phyloP scores from a whole-genome alignment of 2,329 filamentous ascomycete species.

The Lithohypha guttulata region DNA sequence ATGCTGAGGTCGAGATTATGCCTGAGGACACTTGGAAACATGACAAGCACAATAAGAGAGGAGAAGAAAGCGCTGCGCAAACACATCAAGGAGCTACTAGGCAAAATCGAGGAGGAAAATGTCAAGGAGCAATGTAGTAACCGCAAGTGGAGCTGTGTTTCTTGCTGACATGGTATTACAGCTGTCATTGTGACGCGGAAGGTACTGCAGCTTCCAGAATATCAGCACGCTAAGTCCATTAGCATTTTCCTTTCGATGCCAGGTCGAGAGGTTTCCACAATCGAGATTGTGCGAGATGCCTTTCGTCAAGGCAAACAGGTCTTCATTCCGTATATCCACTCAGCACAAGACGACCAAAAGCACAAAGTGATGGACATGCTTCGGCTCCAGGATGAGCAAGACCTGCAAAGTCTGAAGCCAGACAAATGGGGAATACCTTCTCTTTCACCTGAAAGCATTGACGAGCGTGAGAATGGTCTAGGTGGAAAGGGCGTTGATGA shows the following conservation, averaged over 20 bases:
- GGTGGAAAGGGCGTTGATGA: slow-evolving; percentile 37
- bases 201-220: slow-evolving; percentile 60
- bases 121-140: slow-evolving; percentile 22
- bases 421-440: slow-evolving; percentile 97
- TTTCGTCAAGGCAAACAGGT: slow-evolving; percentile 68
- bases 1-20: background rate
- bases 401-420: slow-evolving; percentile 64
- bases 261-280: slow-evolving; percentile 71
- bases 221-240: slow-evolving; percentile 61
- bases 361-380: slow-evolving; percentile 92
- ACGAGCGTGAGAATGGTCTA: slow-evolving; percentile 60
- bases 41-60: slow-evolving; percentile 14
- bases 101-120: slow-evolving; percentile 13
- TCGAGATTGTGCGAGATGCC: slow-evolving; percentile 69
- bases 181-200: slow-evolving; percentile 54
- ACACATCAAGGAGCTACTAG: slow-evolving; percentile 13
- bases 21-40: slow-evolving; percentile 1
- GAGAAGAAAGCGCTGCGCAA: slow-evolving; percentile 20
- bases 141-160: too few species aligned
- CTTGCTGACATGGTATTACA: too few species aligned
- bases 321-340: slow-evolving; percentile 80
- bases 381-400: slow-evolving; percentile 56
- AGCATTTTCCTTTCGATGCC: slow-evolving; percentile 94
- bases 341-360: slow-evolving; percentile 33
- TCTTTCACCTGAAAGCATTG: slow-evolving; percentile 54